These are phyloP conservation scores for Tolypocladium guangdongense DNA, from an alignment of 2,329 filamentous ascomycete genomes.

Conservation along the genomic window DNA sequence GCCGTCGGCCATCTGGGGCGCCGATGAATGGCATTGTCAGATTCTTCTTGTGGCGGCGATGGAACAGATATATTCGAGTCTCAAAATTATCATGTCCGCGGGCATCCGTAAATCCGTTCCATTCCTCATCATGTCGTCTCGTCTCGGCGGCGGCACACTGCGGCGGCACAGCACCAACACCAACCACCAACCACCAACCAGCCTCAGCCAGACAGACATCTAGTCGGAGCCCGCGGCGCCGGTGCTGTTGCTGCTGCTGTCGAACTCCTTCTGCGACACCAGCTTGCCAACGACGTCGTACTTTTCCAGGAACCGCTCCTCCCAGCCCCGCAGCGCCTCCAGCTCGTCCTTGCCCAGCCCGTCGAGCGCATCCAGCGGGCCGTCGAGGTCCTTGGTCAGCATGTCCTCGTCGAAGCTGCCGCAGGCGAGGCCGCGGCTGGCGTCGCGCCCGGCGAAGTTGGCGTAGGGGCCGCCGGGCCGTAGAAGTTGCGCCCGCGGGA, in stretches of 20 bases:
- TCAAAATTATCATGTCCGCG: background rate
- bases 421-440: constrained; percentile 74
- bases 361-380: constrained; percentile 64
- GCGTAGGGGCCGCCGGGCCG: constrained; percentile 86
- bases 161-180: background rate
- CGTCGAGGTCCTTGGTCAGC: constrained; percentile 84
- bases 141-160: too few relatives aligned
- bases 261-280: constrained; percentile 41
- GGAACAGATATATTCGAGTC: background rate
- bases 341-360: constrained; percentile 64
- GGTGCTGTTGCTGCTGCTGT: constrained; percentile 1
- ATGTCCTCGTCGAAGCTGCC: constrained; percentile 93
- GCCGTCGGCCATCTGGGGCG: background rate
- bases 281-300: constrained; percentile 89
- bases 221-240: background rate
- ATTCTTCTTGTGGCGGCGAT: background rate
- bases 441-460: constrained; percentile 93
- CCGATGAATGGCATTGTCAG: background rate
- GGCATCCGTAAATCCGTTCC: too few relatives aligned
- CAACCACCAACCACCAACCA: background rate
- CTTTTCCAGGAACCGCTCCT: constrained; percentile 86
- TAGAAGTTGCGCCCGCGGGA: constrained; percentile 84
- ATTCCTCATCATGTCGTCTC: too few relatives aligned
- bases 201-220: background rate
- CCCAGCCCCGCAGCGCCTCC: constrained; percentile 82